Evolutionary conservation across 805 yeast genomes (phyloP), one percentile per base, ranked within the genome.

Genomic region (Priceomyces medius): DNA sequence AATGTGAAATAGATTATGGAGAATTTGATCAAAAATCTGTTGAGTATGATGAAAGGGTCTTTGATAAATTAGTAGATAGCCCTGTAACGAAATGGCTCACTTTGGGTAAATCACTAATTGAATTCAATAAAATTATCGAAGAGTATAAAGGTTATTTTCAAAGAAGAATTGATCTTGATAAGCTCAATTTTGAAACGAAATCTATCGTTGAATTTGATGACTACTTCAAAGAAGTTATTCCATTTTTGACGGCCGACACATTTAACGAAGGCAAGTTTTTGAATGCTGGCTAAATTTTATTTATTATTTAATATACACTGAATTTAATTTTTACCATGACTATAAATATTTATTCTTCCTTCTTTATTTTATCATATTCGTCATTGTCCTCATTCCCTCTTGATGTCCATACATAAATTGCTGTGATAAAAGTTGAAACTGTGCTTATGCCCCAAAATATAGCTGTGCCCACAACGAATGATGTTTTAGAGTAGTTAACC

Each of bases 31-130:
- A 48, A 23, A 50, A 45, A 17, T 38, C 38, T 6, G 26, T 39
- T n/a, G 44, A 47, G 8, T 18, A 20, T 14, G 44, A 42, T 8
- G 4, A 20, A 24, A 31, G 31, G 10, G 33, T 42, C 19, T 37
- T 31, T n/a, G 35, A 17, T 26, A 34, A 33, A 17, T 35, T 28
- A 20, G 26, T 13, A 12, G 28, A 18, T 14, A 35, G 26, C 14
- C 20, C 31, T 3, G 37, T 38, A 17, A n/a, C 31, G 10, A 61
- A 61, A 33, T 50, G 54, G 47, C 46, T 57, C 9, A 59, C 56
- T 31, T 50, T 75, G 24, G 83, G 81, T 8, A 70, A 71, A 41
- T 64, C 77, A 7, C 50, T 80, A 38, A 75, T 72, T 49, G 85
- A 79, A 49, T 76, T 81, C 74, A 71, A 73, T 42, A 23, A 43